Evolutionary conservation across 2,329 filamentous ascomycete species (phyloP).

Genomic region (Calonectria fujianensis): DNA sequence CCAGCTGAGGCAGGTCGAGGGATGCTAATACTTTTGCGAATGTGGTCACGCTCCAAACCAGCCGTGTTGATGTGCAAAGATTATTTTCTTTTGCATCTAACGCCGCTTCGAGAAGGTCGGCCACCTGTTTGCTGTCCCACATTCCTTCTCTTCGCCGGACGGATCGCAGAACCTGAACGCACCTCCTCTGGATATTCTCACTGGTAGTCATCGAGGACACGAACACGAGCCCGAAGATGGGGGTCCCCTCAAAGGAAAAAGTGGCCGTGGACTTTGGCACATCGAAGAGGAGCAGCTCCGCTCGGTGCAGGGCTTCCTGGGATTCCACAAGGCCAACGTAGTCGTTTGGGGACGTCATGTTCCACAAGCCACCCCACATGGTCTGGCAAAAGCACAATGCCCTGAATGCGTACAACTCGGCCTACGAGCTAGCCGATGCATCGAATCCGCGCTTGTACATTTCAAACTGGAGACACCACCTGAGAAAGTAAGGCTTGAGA

Average conservation of each 20-base stretch:
- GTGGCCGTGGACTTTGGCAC: background rate
- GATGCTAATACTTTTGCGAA: background rate
- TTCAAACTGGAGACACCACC: background rate
- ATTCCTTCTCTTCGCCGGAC: background rate
- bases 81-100: background rate
- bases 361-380: background rate
- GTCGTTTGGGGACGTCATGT: background rate
- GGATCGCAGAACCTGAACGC: background rate
- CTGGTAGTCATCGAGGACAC: background rate
- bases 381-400: background rate
- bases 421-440: background rate
- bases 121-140: slow-evolving; percentile 1
- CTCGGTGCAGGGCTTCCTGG: background rate
- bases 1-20: background rate
- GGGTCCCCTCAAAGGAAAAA: background rate
- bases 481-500: background rate
- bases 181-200: background rate
- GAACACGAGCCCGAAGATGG: background rate
- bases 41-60: background rate
- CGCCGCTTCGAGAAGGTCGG: background rate
- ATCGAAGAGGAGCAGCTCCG: background rate
- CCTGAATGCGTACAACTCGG: background rate
- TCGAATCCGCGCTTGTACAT: background rate
- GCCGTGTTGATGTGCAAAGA: background rate
- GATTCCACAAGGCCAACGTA: background rate